phyloP scores from a whole-genome alignment of 2,329 filamentous ascomycete genomes.

The Pseudogymnoascus sp. region DNA sequence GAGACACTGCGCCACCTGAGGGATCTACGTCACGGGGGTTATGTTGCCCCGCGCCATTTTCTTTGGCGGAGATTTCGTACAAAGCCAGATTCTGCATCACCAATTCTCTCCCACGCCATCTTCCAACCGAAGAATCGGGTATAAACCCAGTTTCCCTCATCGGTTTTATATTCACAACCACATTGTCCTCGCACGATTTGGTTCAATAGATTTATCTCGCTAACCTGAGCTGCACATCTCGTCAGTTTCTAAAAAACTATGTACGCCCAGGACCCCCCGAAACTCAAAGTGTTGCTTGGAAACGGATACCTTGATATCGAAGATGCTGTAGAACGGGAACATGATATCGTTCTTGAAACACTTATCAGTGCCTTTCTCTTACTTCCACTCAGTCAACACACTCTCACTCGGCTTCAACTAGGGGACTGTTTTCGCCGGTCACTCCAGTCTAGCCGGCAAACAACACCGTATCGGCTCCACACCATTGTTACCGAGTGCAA shows the following conservation, averaged over 20 bases:
- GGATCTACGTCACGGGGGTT: background rate
- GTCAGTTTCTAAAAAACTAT: background rate
- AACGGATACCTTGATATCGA: background rate
- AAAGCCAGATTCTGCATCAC: background rate
- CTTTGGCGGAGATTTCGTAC: background rate
- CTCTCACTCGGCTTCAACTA: background rate
- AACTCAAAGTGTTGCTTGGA: background rate
- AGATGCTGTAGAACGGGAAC: background rate
- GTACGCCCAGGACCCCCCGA: background rate
- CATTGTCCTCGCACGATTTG: background rate
- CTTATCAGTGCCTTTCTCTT: background rate
- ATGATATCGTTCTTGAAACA: background rate
- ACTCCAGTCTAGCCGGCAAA: background rate
- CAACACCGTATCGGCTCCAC: background rate
- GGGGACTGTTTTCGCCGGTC: background rate
- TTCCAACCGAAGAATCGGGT: background rate
- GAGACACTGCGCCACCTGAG: background rate
- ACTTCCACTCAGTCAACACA: background rate
- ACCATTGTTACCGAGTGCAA: background rate
- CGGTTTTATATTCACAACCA: background rate
- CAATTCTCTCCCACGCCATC: background rate
- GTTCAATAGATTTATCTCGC: background rate
- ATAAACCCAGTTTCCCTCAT: background rate
- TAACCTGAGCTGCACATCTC: background rate
- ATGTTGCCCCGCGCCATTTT: background rate